These are phyloP conservation scores for Starmerella davenportii DNA, from an alignment of 805 yeast species.

Conservation along the genomic window DNA sequence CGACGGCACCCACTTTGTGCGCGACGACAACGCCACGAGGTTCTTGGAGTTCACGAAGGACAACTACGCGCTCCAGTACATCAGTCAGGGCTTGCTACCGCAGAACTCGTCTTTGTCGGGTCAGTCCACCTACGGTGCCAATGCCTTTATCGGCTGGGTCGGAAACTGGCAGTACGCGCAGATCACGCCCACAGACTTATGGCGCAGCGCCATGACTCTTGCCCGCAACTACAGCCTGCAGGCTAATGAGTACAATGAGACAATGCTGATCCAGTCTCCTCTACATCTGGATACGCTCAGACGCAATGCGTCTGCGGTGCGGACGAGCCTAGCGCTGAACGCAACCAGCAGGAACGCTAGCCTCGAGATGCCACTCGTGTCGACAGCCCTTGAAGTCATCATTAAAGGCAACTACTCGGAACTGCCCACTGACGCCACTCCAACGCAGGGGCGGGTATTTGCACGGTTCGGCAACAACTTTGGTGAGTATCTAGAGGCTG, in stretches of 20 bases:
- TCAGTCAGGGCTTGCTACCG: slow-evolving; percentile 13
- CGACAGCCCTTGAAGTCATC: slow-evolving; percentile 4
- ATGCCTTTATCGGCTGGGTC: slow-evolving; percentile 27
- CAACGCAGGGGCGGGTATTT: slow-evolving; percentile 2
- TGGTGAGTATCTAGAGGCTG: slow-evolving; percentile 7
- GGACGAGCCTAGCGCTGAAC: not conserved
- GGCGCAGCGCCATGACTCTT: slow-evolving; percentile 26
- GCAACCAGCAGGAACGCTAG: not conserved
- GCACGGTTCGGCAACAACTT: slow-evolving; percentile 4
- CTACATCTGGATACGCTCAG: slow-evolving; percentile 5
- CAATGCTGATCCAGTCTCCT: slow-evolving; percentile 8
- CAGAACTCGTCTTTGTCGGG: slow-evolving; percentile 15
- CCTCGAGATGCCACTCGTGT: not conserved
- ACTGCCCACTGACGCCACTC: not conserved
- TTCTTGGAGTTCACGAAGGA: slow-evolving; percentile 26
- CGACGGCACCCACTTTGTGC: slow-evolving; percentile 25
- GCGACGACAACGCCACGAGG: slow-evolving; percentile 21
- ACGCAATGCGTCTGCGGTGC: not conserved
- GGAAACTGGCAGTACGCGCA: slow-evolving; percentile 29
- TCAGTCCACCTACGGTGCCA: slow-evolving; percentile 12
- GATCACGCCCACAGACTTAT: slow-evolving; percentile 24
- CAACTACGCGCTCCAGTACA: slow-evolving; percentile 27
- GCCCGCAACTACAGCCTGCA: slow-evolving; percentile 6
- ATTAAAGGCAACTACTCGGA: slow-evolving; percentile 1
- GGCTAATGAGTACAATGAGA: slow-evolving; percentile 3